Conservation (phyloP, 2,329 filamentous ascomycete genomes). For the Didymellaceae sp. region DNA sequence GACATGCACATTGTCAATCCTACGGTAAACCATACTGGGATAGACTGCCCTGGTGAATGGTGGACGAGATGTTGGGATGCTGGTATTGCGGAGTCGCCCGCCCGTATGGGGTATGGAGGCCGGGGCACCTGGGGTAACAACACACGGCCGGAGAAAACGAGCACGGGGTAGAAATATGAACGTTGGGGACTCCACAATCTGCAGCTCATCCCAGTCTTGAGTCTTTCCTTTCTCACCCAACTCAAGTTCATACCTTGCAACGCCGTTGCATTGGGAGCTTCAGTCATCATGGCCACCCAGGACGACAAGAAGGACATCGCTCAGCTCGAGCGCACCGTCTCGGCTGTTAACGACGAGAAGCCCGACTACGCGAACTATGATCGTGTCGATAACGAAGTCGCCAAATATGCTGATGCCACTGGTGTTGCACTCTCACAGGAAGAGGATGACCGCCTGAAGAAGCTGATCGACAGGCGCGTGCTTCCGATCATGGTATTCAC, state of each 20-base stretch:
- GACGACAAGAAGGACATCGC: slow-evolving; percentile 44
- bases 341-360: slow-evolving; percentile 53
- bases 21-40: slow-evolving; percentile 20
- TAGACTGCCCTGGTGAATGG: slow-evolving; percentile 10
- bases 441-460: slow-evolving; percentile 67
- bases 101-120: slow-evolving; percentile 28
- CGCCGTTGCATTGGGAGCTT: slow-evolving; percentile 17
- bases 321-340: slow-evolving; percentile 59
- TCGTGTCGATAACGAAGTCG: slow-evolving; percentile 72
- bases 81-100: slow-evolving; percentile 31
- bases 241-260: slow-evolving; percentile 15
- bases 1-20: slow-evolving; percentile 1
- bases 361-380: slow-evolving; percentile 63
- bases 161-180: slow-evolving; percentile 35
- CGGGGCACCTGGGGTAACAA: slow-evolving; percentile 26
- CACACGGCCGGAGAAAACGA: slow-evolving; percentile 25
- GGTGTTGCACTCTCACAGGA: slow-evolving; percentile 62
- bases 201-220: slow-evolving; percentile 27
- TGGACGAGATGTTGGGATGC: slow-evolving; percentile 20
- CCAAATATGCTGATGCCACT: slow-evolving; percentile 68
- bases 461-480: slow-evolving; percentile 71
- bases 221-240: slow-evolving; percentile 16
- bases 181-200: slow-evolving; percentile 21
- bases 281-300: slow-evolving; percentile 31
- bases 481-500: slow-evolving; percentile 74